Conservation (phyloP, 805 yeast species). For the Candida patagonica region DNA sequence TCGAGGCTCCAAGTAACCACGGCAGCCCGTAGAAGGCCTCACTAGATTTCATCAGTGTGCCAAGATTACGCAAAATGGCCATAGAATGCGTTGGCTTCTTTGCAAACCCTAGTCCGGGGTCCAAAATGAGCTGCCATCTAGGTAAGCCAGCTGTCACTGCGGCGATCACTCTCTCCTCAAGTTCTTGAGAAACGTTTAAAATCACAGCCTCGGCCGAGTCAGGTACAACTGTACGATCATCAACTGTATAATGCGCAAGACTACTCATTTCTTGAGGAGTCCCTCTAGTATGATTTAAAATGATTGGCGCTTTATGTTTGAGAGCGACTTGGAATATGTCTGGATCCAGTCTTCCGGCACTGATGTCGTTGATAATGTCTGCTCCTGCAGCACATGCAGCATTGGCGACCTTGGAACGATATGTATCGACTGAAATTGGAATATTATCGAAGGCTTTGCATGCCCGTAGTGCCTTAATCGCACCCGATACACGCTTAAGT, state of each 20-base stretch:
- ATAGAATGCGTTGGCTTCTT: constrained; percentile 66
- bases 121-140: constrained; percentile 86
- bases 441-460: constrained; percentile 32
- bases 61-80: constrained; percentile 40
- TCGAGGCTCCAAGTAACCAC: constrained; percentile 74
- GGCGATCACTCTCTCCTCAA: constrained; percentile 42
- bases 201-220: constrained; percentile 31
- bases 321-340: constrained; percentile 64
- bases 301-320: constrained; percentile 55
- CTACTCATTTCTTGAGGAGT: constrained; percentile 61
- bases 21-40: constrained; percentile 41
- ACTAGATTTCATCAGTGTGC: constrained; percentile 8
- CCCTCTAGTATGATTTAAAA: constrained; percentile 82
- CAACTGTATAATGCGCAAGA: constrained; percentile 43
- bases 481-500: constrained; percentile 57
- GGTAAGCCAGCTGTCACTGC: constrained; percentile 58
- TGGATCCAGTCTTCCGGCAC: constrained; percentile 66
- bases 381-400: constrained; percentile 68
- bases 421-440: constrained; percentile 81
- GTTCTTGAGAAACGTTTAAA: constrained; percentile 56
- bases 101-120: constrained; percentile 98
- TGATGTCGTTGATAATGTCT: constrained; percentile 84
- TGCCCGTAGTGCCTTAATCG: constrained; percentile 50
- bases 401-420: constrained; percentile 64
- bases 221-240: constrained; percentile 13